Evolutionary conservation across 306 rosid species (phyloP).

Genomic region (Quercus suber): DNA sequence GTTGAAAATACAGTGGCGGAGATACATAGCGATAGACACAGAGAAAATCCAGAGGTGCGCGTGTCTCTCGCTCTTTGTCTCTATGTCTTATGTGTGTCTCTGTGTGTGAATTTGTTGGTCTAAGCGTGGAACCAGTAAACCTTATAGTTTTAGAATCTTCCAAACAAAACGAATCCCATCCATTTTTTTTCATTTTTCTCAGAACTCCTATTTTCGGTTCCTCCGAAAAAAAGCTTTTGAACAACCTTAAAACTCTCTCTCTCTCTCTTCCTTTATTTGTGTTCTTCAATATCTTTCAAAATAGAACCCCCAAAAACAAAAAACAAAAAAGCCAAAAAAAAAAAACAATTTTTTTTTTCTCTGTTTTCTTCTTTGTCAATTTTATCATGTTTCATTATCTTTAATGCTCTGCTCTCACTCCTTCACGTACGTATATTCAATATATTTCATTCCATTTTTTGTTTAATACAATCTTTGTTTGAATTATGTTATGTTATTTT

Average conservation of each 20-base stretch:
- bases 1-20: neutral
- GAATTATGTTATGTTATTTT: neutral
- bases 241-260: neutral
- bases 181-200: too few species aligned
- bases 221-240: neutral
- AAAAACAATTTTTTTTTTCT: too few species aligned
- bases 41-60: neutral
- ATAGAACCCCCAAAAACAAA: too few species aligned
- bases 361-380: too few species aligned
- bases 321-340: too few species aligned
- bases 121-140: neutral
- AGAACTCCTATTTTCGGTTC: neutral
- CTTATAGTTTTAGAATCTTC: neutral
- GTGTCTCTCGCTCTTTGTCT: too few species aligned
- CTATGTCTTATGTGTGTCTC: too few species aligned
- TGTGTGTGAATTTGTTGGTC: too few species aligned
- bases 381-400: too few species aligned
- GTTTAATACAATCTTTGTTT: neutral
- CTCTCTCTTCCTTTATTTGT: neutral
- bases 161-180: neutral
- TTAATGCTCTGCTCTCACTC: too few species aligned
- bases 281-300: neutral
- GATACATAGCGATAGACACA: neutral
- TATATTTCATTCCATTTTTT: neutral
- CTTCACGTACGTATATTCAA: neutral